phyloP scores from a whole-genome alignment of 2,329 filamentous ascomycete genomes.

The Cladophialophora carrionii region DNA sequence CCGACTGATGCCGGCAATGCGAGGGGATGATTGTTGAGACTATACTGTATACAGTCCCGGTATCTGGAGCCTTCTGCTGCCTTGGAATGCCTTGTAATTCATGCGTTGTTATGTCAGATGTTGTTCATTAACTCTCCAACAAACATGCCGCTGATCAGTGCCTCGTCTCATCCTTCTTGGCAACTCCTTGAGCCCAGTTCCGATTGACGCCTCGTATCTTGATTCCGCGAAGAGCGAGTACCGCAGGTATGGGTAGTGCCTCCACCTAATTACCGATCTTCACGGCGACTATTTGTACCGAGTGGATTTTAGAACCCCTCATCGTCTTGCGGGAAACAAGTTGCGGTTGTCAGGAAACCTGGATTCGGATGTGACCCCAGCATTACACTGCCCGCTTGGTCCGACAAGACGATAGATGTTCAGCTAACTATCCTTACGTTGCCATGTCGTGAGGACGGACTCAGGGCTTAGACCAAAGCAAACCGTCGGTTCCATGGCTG shows the following conservation, averaged over 20 bases:
- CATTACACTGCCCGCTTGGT: not conserved
- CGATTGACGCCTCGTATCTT: not conserved
- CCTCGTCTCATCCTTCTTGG: constrained; percentile 3
- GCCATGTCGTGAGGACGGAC: constrained; percentile 7
- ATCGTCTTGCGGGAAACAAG: not conserved
- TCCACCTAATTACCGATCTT: not conserved
- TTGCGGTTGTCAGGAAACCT: not conserved
- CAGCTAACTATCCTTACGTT: not conserved
- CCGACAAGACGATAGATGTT: not conserved
- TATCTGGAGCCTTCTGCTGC: not conserved
- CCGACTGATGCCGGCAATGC: constrained; percentile 13
- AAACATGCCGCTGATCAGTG: constrained; percentile 10
- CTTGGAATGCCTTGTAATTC: not conserved
- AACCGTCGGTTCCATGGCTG: constrained; percentile 65
- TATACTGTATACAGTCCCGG: not conserved
- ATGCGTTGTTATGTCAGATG: constrained; percentile 20
- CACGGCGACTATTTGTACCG: not conserved
- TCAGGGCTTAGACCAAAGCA: not conserved
- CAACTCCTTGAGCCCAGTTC: constrained; percentile 12
- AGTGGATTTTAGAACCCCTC: constrained; percentile 1
- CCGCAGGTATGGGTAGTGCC: not conserved
- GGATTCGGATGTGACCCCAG: constrained; percentile 1
- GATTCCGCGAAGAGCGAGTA: not conserved
- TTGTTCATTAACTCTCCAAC: constrained; percentile 2
- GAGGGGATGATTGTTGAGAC: constrained; percentile 5